Evolutionary conservation across 441 rosid species (phyloP), one percentile per base, ranked within the genome.

Genomic region (Eutrema salsugineum): DNA sequence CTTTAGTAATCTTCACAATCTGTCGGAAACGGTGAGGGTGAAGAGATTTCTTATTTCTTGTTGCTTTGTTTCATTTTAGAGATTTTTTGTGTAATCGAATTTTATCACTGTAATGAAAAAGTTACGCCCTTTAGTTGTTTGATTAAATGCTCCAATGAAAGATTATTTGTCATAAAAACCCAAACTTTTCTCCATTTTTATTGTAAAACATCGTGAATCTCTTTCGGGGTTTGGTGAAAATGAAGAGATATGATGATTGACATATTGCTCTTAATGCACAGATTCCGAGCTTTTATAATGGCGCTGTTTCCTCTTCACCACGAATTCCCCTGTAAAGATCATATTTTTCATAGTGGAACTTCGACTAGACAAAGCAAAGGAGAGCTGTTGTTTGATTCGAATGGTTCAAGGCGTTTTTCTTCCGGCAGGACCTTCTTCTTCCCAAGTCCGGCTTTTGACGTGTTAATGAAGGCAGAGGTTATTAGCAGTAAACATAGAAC

Each of bases 241-340:
- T 19, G 24, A 42, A 40, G 40, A 40, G 33, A 17, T 32, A 5
- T 68, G 72, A 43, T 43, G 56, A 33, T 24, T 68, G 71, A 53
- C 9, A 36, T 75, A n/a, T 46, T 36, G 36, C 11, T 75, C n/a
- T 62, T 6, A 16, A 17, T 54, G 66, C 7, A 55, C 46, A 63
- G 75, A 10, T 35, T 24, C 35, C 6, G 80, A 86, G 85, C 81
- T 73, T 73, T 61, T 43, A 5, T 44, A 35, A 87, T 88, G 96
- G 86, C 87, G 49, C 47, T 79, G 77, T 73, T 84, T 70, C 78
- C 80, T 53, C 53, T 76, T 55, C 77, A 83, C 79, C 87, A 68
- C 78, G 87, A 83, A 70, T 39, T 86, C 28, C 82, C 81, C 0
- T 77, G 57, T 48, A 80, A 71, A 76, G 84, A 84, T 40, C 69